Conservation (phyloP, 257 asterid genomes). For the Handroanthus guayacan region DNA sequence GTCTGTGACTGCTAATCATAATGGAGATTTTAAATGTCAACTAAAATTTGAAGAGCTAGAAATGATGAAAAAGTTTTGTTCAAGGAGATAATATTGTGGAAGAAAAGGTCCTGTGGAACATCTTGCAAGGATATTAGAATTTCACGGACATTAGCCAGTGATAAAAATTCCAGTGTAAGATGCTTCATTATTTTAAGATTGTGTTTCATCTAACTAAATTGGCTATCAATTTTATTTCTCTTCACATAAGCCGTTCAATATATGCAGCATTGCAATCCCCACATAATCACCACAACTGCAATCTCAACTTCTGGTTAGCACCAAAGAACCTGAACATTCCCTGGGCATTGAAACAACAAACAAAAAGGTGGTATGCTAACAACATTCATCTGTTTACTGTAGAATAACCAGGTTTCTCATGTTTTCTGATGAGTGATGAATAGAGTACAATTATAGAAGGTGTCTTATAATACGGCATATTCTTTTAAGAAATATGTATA, state of each 20-base stretch:
- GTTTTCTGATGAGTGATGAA: slow-evolving; percentile 9
- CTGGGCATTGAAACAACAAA: background rate
- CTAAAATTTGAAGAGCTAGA: background rate
- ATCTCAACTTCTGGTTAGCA: background rate
- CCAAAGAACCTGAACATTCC: background rate
- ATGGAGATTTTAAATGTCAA: background rate
- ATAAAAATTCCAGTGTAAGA: background rate
- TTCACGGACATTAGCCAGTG: background rate
- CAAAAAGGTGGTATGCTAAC: background rate
- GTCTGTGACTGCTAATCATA: background rate
- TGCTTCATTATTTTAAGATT: background rate
- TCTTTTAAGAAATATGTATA: background rate
- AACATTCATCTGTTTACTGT: background rate
- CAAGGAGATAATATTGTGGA: background rate
- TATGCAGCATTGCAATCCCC: slow-evolving; percentile 7
- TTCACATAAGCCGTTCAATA: background rate
- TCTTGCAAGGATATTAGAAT: slow-evolving; percentile 17
- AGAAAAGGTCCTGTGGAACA: background rate
- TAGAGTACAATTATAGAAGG: background rate
- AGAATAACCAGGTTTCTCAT: background rate
- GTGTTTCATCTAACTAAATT: background rate
- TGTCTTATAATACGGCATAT: slow-evolving; percentile 6
- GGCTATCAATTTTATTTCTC: slow-evolving; percentile 2
- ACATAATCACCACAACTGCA: background rate
- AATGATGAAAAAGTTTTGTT: background rate